These are phyloP conservation scores for Lentinula aciculospora DNA, from an alignment of 768 basidiomycete genomes.

Conservation along the genomic window DNA sequence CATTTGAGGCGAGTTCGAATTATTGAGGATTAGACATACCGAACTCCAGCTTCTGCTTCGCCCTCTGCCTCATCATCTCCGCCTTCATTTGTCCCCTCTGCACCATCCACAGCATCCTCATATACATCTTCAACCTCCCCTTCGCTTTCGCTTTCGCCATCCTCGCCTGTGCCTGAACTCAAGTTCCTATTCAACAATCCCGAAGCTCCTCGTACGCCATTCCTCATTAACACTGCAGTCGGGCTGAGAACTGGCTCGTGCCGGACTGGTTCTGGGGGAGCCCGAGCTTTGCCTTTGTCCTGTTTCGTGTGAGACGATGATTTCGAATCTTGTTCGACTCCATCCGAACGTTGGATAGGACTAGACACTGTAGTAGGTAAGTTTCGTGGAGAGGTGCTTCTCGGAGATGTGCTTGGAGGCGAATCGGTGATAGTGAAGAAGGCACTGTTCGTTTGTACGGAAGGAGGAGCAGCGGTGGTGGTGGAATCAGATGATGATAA, in stretches of 20 bases:
- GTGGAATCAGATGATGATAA: background rate
- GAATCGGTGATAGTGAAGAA: background rate
- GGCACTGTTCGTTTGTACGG: background rate
- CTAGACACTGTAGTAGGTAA: too few species aligned
- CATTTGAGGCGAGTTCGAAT: too few species aligned
- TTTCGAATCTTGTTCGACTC: too few species aligned
- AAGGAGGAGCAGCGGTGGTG: background rate
- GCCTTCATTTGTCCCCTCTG: constrained; percentile 31
- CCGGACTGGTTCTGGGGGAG: constrained; percentile 61
- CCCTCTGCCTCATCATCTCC: background rate
- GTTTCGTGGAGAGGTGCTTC: too few species aligned
- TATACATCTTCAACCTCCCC: constrained; percentile 19
- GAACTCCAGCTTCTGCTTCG: background rate
- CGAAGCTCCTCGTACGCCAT: background rate
- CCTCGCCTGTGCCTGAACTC: background rate
- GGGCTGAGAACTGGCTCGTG: constrained; percentile 72
- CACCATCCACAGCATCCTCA: constrained; percentile 43
- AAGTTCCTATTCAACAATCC: background rate
- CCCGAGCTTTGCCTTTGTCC: constrained; percentile 77
- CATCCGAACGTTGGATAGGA: too few species aligned
- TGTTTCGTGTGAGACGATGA: constrained; percentile 35
- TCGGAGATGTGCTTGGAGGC: background rate
- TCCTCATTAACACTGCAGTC: constrained; percentile 38
- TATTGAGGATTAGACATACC: too few species aligned
- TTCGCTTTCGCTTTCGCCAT: constrained; percentile 8